Conservation (phyloP, 495 filamentous ascomycete genomes). For the Pyrenula aspistea region DNA sequence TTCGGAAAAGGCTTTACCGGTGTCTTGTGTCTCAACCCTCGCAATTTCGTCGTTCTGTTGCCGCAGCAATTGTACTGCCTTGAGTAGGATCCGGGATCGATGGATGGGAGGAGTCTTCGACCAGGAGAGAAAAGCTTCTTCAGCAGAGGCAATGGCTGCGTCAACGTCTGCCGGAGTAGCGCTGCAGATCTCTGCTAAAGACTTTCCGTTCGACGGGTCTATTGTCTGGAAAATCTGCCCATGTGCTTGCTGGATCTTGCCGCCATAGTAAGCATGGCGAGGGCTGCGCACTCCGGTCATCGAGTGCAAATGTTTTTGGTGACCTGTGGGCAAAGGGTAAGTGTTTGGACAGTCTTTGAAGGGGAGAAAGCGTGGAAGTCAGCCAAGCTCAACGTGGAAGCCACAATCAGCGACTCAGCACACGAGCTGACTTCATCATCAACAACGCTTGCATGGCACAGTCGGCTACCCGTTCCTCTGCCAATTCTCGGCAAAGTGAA, state of each 20-base stretch:
- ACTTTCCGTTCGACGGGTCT: slow-evolving; percentile 53
- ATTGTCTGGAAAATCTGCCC: slow-evolving; percentile 51
- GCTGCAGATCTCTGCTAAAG: slow-evolving; percentile 49
- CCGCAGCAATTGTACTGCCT: slow-evolving; percentile 52
- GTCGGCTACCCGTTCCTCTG: no score
- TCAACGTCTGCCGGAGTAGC: slow-evolving; percentile 55
- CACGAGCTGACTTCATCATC: no score
- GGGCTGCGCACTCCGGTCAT: slow-evolving; percentile 17
- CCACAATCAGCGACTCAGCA: no score
- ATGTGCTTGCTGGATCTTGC: slow-evolving; percentile 42
- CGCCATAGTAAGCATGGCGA: slow-evolving; percentile 57
- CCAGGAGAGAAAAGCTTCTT: slow-evolving; percentile 53
- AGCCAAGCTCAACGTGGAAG: no score
- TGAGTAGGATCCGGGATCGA: slow-evolving; percentile 59
- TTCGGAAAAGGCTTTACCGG: slow-evolving; percentile 63
- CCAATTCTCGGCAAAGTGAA: no score
- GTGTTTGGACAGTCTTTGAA: no score
- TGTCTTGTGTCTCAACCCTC: slow-evolving; percentile 55
- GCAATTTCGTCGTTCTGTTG: slow-evolving; percentile 61
- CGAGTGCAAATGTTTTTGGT: neutral
- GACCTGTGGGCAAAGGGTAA: no score
- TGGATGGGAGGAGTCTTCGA: slow-evolving; percentile 49
- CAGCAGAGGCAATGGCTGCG: slow-evolving; percentile 48
- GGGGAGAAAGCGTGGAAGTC: no score
- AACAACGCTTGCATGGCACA: no score